Evolutionary conservation across 768 basidiomycete species (phyloP).

Genomic region (Macrocybe gigantea): DNA sequence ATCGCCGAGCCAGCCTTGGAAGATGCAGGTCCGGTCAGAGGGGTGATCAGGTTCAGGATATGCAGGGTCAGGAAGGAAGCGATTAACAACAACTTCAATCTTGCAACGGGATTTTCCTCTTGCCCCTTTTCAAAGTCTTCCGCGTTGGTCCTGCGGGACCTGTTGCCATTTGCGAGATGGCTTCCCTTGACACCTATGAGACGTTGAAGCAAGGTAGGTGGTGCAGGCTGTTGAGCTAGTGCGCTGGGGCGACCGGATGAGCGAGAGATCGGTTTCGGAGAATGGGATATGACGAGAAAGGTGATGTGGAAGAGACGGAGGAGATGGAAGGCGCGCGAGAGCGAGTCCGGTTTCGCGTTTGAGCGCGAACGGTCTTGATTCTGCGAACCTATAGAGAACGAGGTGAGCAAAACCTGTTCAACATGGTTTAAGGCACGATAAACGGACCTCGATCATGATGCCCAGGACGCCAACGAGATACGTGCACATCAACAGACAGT

Average conservation of each 20-base stretch:
- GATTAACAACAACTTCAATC: constrained; percentile 88
- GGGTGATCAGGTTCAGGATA: constrained; percentile 88
- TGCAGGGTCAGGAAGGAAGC: constrained; percentile 89
- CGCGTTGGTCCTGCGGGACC: constrained; percentile 8
- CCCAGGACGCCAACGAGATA: constrained; percentile 86
- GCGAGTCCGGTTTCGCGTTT: constrained; percentile 17
- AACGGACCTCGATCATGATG: constrained; percentile 90
- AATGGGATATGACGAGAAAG: constrained; percentile 1
- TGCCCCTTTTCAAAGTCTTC: constrained; percentile 30
- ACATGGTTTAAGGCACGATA: constrained; percentile 4
- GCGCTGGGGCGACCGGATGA: constrained; percentile 20
- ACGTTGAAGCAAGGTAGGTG: constrained; percentile 9
- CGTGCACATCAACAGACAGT: constrained; percentile 85
- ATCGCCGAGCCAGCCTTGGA: constrained; percentile 12
- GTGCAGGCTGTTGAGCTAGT: constrained; percentile 22
- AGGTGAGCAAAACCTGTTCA: constrained; percentile 6
- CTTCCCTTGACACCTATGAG: constrained; percentile 25
- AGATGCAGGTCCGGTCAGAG: constrained; percentile 62
- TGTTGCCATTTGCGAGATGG: too few relatives aligned
- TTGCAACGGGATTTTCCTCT: constrained; percentile 75
- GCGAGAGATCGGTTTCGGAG: constrained; percentile 3
- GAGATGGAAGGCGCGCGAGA: constrained; percentile 32
- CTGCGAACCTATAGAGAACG: constrained; percentile 50
- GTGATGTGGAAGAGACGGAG: constrained; percentile 11
- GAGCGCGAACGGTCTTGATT: constrained; percentile 55